phyloP scores from a whole-genome alignment of 2,329 filamentous ascomycete genomes.

The Macroventuria anomochaeta region DNA sequence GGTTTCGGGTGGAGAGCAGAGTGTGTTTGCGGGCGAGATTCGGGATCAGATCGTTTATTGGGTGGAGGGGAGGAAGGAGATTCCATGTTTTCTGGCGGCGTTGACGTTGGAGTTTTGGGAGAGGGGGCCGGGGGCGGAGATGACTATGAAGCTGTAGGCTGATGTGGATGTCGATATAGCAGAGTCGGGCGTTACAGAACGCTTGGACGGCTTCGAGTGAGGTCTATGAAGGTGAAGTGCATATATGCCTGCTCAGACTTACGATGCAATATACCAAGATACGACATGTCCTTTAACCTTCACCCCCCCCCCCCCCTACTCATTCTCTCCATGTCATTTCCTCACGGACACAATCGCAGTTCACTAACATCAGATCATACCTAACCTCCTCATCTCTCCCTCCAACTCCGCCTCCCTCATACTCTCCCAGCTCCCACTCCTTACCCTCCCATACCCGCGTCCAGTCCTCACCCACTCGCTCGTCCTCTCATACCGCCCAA shows the following conservation, averaged over 20 bases:
- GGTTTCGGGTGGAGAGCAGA: slow-evolving; percentile 86
- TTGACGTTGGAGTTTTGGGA: slow-evolving; percentile 95
- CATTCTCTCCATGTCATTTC: neutral
- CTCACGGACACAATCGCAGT: too few relatives aligned
- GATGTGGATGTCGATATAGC: too few relatives aligned
- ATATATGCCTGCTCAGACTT: neutral
- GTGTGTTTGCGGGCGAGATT: slow-evolving; percentile 84
- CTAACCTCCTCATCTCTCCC: slow-evolving; percentile 35
- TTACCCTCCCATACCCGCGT: neutral
- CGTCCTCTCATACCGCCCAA: neutral
- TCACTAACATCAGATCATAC: slow-evolving; percentile 20
- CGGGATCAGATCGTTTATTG: slow-evolving; percentile 89
- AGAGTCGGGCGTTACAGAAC: too few relatives aligned
- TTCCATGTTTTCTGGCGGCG: slow-evolving; percentile 90
- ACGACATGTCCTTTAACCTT: neutral
- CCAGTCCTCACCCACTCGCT: neutral
- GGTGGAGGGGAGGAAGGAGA: slow-evolving; percentile 92
- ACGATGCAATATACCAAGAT: slow-evolving; percentile 1
- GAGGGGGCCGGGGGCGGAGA: slow-evolving; percentile 51
- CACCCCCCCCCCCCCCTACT: neutral
- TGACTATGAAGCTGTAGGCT: slow-evolving; percentile 30
- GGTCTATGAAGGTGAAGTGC: too few relatives aligned
- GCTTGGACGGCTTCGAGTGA: too few relatives aligned
- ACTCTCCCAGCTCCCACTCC: neutral
- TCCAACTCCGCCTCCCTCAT: slow-evolving; percentile 19